phyloP scores from a whole-genome alignment of 148 eudicot genomes.

The Persicaria maculosa region DNA sequence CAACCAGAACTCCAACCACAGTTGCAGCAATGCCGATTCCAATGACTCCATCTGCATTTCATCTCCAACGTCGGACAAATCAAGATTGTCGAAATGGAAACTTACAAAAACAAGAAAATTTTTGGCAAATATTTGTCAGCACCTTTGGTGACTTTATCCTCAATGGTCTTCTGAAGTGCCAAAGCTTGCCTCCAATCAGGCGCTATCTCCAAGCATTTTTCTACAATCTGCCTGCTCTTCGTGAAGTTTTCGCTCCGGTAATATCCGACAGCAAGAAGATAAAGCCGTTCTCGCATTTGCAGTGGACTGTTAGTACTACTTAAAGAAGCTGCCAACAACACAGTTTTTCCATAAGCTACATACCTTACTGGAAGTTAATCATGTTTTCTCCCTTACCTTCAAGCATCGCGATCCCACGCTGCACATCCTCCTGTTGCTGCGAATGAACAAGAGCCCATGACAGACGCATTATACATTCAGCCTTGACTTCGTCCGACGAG shows the following conservation, averaged over 20 bases:
- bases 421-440: constrained; percentile 39
- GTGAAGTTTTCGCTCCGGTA: constrained; percentile 69
- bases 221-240: constrained; percentile 63
- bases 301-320: constrained; percentile 45
- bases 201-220: constrained; percentile 61
- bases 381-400: constrained; percentile 28
- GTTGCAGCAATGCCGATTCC: constrained; percentile 35
- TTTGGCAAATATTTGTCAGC: background rate
- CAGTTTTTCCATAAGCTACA: background rate
- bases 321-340: constrained; percentile 14
- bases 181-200: constrained; percentile 42
- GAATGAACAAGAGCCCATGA: constrained; percentile 74
- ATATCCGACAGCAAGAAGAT: constrained; percentile 82
- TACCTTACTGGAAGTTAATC: background rate
- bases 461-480: constrained; percentile 45
- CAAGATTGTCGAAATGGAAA: background rate
- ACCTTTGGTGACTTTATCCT: constrained; percentile 35
- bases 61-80: background rate
- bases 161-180: constrained; percentile 26
- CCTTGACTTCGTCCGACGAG: constrained; percentile 30
- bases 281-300: constrained; percentile 64
- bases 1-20: constrained; percentile 21
- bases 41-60: constrained; percentile 32
- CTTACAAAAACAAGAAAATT: background rate
- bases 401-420: constrained; percentile 62